Percentiles rank a stretch among this genome's conserved stretches.
Conservation (phyloP, 352 stramenopile species). For the Pythium vanterpoolii region DNA sequence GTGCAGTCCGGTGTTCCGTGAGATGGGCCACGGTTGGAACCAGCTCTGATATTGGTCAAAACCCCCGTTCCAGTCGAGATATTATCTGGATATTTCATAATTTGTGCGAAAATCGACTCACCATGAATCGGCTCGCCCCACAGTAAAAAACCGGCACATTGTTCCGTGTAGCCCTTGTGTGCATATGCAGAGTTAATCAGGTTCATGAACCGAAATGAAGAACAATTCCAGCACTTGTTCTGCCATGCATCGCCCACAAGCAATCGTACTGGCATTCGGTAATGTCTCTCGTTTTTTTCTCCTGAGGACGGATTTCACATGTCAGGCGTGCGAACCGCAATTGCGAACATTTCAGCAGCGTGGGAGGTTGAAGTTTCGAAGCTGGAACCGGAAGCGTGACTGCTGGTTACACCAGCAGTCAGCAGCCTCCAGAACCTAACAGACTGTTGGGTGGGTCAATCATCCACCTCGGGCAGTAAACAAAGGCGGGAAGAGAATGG, state of each 20-base stretch:
- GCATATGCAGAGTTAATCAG: no score
- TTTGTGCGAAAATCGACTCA: background rate
- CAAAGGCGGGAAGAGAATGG: no score
- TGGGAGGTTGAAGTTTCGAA: background rate
- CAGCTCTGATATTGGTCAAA: background rate
- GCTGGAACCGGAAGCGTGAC: no score
- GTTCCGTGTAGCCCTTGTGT: background rate
- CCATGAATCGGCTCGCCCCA: background rate
- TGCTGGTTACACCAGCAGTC: no score
- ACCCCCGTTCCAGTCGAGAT: background rate
- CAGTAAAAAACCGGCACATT: background rate
- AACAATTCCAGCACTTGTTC: background rate
- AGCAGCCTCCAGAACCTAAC: no score
- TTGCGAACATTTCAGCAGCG: background rate
- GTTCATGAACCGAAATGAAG: no score
- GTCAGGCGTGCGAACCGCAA: background rate
- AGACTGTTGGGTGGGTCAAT: no score
- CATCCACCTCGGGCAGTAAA: no score
- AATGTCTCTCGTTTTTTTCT: background rate
- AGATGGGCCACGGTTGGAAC: background rate
- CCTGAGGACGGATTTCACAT: background rate
- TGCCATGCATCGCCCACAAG: background rate
- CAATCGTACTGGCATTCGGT: background rate
- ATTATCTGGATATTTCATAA: background rate
- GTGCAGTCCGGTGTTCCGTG: background rate